Conservation (phyloP, 2,329 filamentous ascomycete species). For the Aspergillus sp. region DNA sequence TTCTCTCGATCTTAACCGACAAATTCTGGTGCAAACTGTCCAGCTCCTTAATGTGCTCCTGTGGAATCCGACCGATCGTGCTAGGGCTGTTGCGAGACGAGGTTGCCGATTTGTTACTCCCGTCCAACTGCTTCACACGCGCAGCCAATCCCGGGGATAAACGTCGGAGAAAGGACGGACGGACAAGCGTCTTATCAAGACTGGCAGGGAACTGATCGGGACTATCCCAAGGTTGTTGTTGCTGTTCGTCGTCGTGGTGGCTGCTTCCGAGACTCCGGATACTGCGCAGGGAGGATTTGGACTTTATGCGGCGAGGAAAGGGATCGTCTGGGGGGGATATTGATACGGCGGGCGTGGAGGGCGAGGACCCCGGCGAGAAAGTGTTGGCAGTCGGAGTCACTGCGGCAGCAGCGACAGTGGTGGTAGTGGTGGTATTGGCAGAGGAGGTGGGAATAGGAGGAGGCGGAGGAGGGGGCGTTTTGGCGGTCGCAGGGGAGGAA, state of each 20-base stretch:
- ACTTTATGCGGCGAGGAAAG: constrained; percentile 26
- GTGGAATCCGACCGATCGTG: constrained; percentile 33
- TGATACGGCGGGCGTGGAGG: constrained; percentile 22
- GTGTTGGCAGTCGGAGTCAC: constrained; percentile 5
- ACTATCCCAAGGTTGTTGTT: constrained; percentile 5
- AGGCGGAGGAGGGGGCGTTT: not conserved
- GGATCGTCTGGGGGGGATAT: constrained; percentile 23
- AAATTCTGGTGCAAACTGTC: constrained; percentile 33
- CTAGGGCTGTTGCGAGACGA: constrained; percentile 16
- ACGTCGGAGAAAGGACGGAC: constrained; percentile 34
- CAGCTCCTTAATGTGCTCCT: constrained; percentile 35
- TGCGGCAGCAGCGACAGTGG: not conserved
- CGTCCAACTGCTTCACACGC: constrained; percentile 37
- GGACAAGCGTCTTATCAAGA: constrained; percentile 23
- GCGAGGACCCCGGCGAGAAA: constrained; percentile 20
- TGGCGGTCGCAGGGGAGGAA: constrained; percentile 20
- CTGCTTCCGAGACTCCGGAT: constrained; percentile 29
- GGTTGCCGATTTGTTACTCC: constrained; percentile 21
- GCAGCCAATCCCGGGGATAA: constrained; percentile 38
- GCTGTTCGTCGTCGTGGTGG: constrained; percentile 19
- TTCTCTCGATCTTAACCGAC: constrained; percentile 33
- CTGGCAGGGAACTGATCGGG: constrained; percentile 9
- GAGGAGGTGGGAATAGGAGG: constrained; percentile 20
- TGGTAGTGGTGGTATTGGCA: constrained; percentile 16
- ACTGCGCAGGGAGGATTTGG: constrained; percentile 32